phyloP scores from a whole-genome alignment of 257 asterid genomes.

The Solanum etuberosum region DNA sequence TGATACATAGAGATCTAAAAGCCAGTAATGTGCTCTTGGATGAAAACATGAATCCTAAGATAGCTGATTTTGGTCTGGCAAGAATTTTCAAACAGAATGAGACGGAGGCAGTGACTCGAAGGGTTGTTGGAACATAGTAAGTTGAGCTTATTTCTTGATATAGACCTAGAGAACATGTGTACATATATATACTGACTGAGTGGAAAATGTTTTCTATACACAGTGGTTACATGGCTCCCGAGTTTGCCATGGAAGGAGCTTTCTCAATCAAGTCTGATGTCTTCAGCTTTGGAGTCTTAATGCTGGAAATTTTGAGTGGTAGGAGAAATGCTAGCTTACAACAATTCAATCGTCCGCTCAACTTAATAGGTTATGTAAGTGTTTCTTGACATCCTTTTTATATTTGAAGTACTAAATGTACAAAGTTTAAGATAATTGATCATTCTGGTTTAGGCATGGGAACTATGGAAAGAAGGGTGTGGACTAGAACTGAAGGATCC shows the following conservation, averaged over 20 bases:
- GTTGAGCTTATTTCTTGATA: neutral
- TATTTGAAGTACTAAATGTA: neutral
- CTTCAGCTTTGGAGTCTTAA: constrained; percentile 47
- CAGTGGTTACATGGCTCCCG: constrained; percentile 73
- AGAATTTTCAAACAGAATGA: constrained; percentile 36
- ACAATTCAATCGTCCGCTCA: constrained; percentile 28
- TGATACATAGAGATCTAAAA: neutral
- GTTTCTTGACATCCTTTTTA: neutral
- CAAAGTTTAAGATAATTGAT: neutral
- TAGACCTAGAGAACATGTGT: neutral
- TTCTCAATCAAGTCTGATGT: constrained; percentile 56
- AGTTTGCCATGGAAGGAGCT: constrained; percentile 58
- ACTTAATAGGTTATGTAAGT: constrained; percentile 55
- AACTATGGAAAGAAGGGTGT: constrained; percentile 12
- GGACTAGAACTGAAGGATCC: constrained; percentile 37
- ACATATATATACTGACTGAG: neutral
- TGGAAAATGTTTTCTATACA: neutral
- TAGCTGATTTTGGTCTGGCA: constrained; percentile 62
- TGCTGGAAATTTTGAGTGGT: constrained; percentile 54
- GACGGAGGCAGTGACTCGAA: constrained; percentile 36
- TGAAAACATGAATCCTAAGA: constrained; percentile 52
- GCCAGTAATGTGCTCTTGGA: neutral
- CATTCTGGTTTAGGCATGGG: constrained; percentile 40
- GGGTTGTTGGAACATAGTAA: constrained; percentile 52
- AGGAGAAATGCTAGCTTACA: constrained; percentile 31